Evolutionary conservation across 2,329 filamentous ascomycete genomes (phyloP), one percentile per base, ranked within the genome.

Genomic region (Calonectria honghensis): DNA sequence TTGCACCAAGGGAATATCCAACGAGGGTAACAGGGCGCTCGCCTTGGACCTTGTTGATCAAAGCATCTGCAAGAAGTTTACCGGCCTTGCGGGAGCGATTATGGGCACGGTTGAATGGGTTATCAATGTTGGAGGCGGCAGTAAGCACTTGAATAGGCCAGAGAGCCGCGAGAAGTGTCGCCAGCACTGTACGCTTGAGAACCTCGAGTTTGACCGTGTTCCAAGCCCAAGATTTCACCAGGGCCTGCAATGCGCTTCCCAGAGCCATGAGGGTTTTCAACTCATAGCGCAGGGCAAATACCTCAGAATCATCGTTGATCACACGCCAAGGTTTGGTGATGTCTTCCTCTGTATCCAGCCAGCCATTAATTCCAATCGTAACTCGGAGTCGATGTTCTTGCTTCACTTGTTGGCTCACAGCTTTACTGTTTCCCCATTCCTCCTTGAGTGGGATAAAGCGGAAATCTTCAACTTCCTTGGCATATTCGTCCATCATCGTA

Each of bases 251-350:
- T 0, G 93, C 91, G 71, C 92, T 92, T 0, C 96, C 96, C 0
- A 98, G 90, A 14, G 92, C 91, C 74, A 98, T 87, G 2, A 98
- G 88, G 2, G 94, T 91, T 73, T 94, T 91, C 79, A 96, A 91
- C 85, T 98, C 96, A 86, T 94, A 98, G 4, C 95, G 91, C 7
- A 98, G 87, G 1, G 95, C 96, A 81, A 98, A 98, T 0, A 94
- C 92, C 83, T 98, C 96, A 1, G 93, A 90, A 75, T 94, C 90
- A 39, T 90, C 87, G 3, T 92, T 91, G 16, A 98, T 88, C 37
- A 94, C 92, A 39, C 91, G 90, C 96, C 96, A 98, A 0, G 96
- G 96, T 75, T 91, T 90, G 6, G 93, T 90, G 32, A 98, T 91
- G 78, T 98, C 95, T 37, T 93, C 90, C 77, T 94, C 91, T 10